Evolutionary conservation across 2,329 filamentous ascomycete genomes (phyloP).

Genomic region (Xylariomycetidae sp.): DNA sequence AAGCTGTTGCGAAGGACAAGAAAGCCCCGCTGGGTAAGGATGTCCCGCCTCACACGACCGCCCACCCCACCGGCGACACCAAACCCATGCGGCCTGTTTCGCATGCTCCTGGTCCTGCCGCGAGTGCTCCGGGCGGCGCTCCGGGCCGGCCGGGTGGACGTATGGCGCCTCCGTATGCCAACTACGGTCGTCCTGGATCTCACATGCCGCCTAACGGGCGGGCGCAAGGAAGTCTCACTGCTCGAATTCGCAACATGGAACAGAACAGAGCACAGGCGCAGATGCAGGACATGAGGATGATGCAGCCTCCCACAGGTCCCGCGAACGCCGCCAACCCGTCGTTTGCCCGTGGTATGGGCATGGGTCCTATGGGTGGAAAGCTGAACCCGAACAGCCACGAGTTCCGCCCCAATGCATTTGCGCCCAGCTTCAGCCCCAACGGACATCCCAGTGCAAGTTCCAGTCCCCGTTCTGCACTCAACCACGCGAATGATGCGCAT

Average conservation of each 20-base stretch:
- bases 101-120: too few relatives aligned
- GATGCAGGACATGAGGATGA: slow-evolving; percentile 57
- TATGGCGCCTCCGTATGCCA: slow-evolving; percentile 42
- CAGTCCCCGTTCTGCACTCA: slow-evolving; percentile 62
- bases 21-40: slow-evolving; percentile 43
- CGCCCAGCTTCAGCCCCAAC: slow-evolving; percentile 73
- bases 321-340: slow-evolving; percentile 48
- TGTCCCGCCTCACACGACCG: too few relatives aligned
- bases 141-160: slow-evolving; percentile 35
- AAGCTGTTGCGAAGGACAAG: slow-evolving; percentile 44
- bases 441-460: slow-evolving; percentile 60
- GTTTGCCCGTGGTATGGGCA: slow-evolving; percentile 47
- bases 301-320: slow-evolving; percentile 69
- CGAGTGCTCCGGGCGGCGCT: too few relatives aligned
- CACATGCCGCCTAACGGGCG: slow-evolving; percentile 35
- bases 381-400: slow-evolving; percentile 65
- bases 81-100: too few relatives aligned
- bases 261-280: slow-evolving; percentile 45
- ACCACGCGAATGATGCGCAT: slow-evolving; percentile 34
- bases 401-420: slow-evolving; percentile 80
- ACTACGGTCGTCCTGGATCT: slow-evolving; percentile 39
- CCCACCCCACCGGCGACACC: too few relatives aligned
- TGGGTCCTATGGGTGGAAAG: slow-evolving; percentile 48
- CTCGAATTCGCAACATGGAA: slow-evolving; percentile 41
- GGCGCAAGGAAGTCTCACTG: slow-evolving; percentile 39